Conservation (phyloP, 352 stramenopile species). For the Saprolegnia parasitica region DNA sequence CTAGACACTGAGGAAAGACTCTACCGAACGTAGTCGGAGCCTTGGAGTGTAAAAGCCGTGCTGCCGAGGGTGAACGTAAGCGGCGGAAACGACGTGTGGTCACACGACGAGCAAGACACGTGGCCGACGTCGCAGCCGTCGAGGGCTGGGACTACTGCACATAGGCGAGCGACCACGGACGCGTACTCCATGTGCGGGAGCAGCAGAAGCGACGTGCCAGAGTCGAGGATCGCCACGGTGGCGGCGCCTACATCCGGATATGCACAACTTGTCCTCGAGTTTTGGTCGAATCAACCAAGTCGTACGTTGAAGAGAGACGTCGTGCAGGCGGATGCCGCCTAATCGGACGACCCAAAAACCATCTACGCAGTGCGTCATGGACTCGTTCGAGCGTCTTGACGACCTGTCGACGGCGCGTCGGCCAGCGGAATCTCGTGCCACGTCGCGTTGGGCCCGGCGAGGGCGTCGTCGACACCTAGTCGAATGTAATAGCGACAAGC, state of each 20-base stretch:
- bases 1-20: neutral
- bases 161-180: conserved; percentile 38
- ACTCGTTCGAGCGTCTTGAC: neutral
- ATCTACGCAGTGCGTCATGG: conserved; percentile 20
- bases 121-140: conserved; percentile 29
- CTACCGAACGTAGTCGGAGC: conserved; percentile 51
- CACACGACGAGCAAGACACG: conserved; percentile 41
- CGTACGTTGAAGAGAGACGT: neutral
- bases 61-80: conserved; percentile 45
- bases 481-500: conserved; percentile 35
- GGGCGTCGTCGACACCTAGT: conserved; percentile 39
- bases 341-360: conserved; percentile 60
- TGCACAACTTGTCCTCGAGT: neutral
- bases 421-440: conserved; percentile 56
- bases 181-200: conserved; percentile 46
- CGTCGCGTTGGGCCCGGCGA: conserved; percentile 33
- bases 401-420: conserved; percentile 33
- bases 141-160: conserved; percentile 33
- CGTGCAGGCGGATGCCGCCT: conserved; percentile 27
- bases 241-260: conserved; percentile 30
- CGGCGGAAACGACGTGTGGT: conserved; percentile 47
- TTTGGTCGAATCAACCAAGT: neutral
- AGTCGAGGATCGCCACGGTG: conserved; percentile 54
- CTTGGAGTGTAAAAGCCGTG: conserved; percentile 40
- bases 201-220: conserved; percentile 58